Base-by-base conservation (phyloP, 2,329 filamentous ascomycete species). In the Pleurostoma richardsiae region DNA sequence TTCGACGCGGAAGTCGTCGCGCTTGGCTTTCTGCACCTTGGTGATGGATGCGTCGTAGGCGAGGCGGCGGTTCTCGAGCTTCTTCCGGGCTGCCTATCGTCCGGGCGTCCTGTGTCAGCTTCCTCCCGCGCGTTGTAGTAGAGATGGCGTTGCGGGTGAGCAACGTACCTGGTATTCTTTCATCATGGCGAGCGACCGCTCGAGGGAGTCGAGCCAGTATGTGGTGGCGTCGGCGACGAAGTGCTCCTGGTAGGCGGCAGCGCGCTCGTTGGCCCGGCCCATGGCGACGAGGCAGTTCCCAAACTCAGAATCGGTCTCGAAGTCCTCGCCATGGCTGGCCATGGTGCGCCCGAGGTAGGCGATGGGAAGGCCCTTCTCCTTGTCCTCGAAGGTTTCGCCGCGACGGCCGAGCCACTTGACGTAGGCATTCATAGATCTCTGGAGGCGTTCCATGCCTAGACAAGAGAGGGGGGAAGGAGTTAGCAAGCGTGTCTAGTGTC, bases 11-110 rank as follows among this genome's bases (percentile, higher is more conserved):
- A 94, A 95, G 64, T 97, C 92, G 60, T 97, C 92, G 59, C 86
- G 90, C 72, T 95, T 95, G 28, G 86, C 84, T 68, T 96, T 96
- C 60, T 95, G 85, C 81, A 96, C 84, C 73, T 96, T 96, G 53
- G 83, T 82, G 42, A 90, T 83, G 51, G 88, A 91, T 31, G 92
- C 86, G 64, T 97, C 92, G 65, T 95, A 96, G 52, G 90, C 90
- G 48, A 97, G 76, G 50, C 92, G 83, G 49, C 92, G 85, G 59
- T 76, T 88, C 64, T 97, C 94, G 54, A 97, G 85, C 80, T 95
- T 96, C 80, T 94, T 96, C 61, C 92, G 86, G 43, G 92, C 82
- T 54, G 80, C 76, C 86, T 86, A 50, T 8, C 19, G 40, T 45
- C 30, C 6, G 49, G 49, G 49, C 42, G 3, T 5, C 40, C 33